These are phyloP conservation scores for Microbotryum silenes-acaulis DNA, from an alignment of 1,284 basidiomycete species.

Conservation along the genomic window DNA sequence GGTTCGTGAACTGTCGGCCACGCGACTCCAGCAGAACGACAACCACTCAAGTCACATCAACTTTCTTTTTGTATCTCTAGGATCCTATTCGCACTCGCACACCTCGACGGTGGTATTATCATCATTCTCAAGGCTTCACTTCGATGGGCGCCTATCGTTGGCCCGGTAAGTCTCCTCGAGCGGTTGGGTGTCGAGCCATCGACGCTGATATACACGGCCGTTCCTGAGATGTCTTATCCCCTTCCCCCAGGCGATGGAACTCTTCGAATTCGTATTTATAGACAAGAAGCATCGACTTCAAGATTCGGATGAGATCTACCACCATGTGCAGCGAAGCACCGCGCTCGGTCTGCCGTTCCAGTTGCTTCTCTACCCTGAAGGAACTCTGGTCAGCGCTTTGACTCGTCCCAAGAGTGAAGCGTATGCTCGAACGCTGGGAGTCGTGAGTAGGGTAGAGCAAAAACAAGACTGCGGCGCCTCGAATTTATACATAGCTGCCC, in stretches of 20 bases:
- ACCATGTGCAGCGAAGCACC: background rate
- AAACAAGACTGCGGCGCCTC: background rate
- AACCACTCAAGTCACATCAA: slow-evolving; percentile 71
- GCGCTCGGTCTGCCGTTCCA: slow-evolving; percentile 51
- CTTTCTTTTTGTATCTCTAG: background rate
- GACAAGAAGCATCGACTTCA: slow-evolving; percentile 49
- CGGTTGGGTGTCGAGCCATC: too few species aligned
- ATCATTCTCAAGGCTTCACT: slow-evolving; percentile 84
- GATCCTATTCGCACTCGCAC: background rate
- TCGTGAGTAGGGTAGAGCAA: slow-evolving; percentile 50
- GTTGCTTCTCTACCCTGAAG: slow-evolving; percentile 84
- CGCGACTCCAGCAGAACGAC: slow-evolving; percentile 55
- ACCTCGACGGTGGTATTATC: slow-evolving; percentile 46
- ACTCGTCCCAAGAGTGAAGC: slow-evolving; percentile 73
- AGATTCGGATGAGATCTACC: background rate
- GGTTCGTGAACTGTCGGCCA: too few species aligned
- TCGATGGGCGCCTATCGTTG: slow-evolving; percentile 75
- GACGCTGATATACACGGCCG: too few species aligned
- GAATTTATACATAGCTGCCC: background rate
- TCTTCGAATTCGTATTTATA: slow-evolving; percentile 82
- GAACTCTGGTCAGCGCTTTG: slow-evolving; percentile 73
- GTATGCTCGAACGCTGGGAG: slow-evolving; percentile 73
- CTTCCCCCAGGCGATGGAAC: slow-evolving; percentile 64
- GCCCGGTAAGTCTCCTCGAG: slow-evolving; percentile 57
- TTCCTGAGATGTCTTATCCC: too few species aligned